Evolutionary conservation across 177 flowering plant species (phyloP), one percentile per base, ranked within the genome.

Genomic region (Tripterygium wilfordii): DNA sequence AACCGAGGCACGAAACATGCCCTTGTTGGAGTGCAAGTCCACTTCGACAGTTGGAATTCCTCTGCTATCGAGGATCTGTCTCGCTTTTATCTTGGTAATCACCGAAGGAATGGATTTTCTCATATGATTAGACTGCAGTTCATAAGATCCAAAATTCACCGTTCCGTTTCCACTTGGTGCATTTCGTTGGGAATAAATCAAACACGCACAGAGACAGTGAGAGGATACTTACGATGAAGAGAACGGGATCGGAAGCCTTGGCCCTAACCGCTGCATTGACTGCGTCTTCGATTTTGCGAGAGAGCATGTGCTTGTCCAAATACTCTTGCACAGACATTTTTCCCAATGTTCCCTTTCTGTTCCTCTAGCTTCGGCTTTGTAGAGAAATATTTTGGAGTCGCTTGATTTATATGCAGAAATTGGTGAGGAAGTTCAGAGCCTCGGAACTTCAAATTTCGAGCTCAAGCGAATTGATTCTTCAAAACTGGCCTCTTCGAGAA

Each of bases 181-280:
- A n/a, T n/a, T n/a, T n/a, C n/a, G n/a, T n/a, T n/a, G n/a, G n/a
- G n/a, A n/a, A n/a, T n/a, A n/a, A n/a, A n/a, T n/a, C n/a, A n/a
- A n/a, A n/a, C n/a, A n/a, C n/a, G n/a, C n/a, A n/a, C 14, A 32
- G 13, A 32, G 13, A 32, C 13, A 32, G 13, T 8, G 30, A 12
- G 25, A 37, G 17, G 36, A 3, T 0, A 10, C 52, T 49, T 72
- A 87, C 97, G 56, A 92, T 92, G 85, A 84, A 89, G 57, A 92
- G 81, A 23, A 92, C 89, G 37, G 99, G 99, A 79, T 92, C 99
- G 48, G 78, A 49, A 45, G 95, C 65, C 54, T 92, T 92, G 14
- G 97, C 85, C 67, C 96, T 67, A 60, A 92, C 99, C 45, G 99
- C 99, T 30, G 99, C 99, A 72, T 92, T 89, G 56, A 92, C 99